Evolutionary conservation across 768 basidiomycete species (phyloP).

Genomic region (Termitomyces bulborhizus): DNA sequence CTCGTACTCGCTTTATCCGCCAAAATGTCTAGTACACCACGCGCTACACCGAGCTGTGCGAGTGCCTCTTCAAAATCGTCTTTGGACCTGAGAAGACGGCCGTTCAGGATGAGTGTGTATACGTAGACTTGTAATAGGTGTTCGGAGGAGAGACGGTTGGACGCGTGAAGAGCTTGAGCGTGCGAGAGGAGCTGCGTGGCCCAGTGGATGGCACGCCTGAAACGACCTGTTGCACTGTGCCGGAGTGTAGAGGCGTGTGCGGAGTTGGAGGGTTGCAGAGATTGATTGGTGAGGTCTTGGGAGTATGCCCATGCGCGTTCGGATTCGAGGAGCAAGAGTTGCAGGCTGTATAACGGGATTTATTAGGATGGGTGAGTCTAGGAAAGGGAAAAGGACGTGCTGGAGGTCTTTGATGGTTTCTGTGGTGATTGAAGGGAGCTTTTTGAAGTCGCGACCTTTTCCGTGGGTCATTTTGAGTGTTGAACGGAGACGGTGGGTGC

Average conservation of each 20-base stretch:
- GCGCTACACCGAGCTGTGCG: constrained; percentile 73
- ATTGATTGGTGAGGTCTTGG: constrained; percentile 60
- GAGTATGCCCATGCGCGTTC: constrained; percentile 92
- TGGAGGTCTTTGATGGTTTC: constrained; percentile 81
- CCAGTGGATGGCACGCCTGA: constrained; percentile 76
- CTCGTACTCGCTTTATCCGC: constrained; percentile 60
- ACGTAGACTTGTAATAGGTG: constrained; percentile 64
- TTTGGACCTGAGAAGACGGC: constrained; percentile 74
- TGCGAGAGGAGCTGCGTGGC: constrained; percentile 71
- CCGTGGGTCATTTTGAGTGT: constrained; percentile 82
- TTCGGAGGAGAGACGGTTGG: constrained; percentile 46
- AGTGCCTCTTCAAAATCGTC: constrained; percentile 74
- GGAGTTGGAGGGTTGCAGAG: constrained; percentile 46
- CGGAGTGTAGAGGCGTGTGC: constrained; percentile 51
- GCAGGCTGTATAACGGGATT: constrained; percentile 42
- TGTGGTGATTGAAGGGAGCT: constrained; percentile 55
- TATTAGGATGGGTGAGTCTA: constrained; percentile 1
- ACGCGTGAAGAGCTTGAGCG: constrained; percentile 56
- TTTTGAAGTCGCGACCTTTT: constrained; percentile 88
- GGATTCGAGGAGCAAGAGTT: constrained; percentile 82
- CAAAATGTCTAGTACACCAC: constrained; percentile 64
- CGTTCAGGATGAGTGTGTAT: constrained; percentile 77
- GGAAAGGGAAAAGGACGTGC: constrained; percentile 37
- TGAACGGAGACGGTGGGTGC: constrained; percentile 83
- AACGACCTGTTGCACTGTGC: constrained; percentile 72